Percentiles rank a stretch among this genome's conserved stretches.
These are phyloP conservation scores for Penicillium hesseltinei DNA, from an alignment of 2,329 filamentous ascomycete genomes.

Conservation along the genomic window DNA sequence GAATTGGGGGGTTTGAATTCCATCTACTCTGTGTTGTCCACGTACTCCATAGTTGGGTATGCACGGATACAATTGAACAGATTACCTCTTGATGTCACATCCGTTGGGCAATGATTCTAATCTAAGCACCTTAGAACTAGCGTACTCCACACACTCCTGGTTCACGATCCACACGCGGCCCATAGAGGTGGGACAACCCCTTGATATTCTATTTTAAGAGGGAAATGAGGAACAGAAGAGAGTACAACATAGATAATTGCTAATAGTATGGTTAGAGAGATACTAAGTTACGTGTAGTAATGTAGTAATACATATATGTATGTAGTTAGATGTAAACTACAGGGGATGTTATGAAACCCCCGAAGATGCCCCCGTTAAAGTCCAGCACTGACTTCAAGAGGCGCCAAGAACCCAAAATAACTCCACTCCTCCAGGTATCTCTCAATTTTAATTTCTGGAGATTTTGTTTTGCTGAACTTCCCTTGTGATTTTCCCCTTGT, in stretches of 20 bases:
- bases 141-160: slow-evolving; percentile 22
- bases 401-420: slow-evolving; percentile 24
- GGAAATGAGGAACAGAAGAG: background rate
- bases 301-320: too few relatives aligned
- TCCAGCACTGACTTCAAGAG: background rate
- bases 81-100: slow-evolving; percentile 1
- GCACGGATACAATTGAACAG: background rate
- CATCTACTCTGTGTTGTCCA: background rate
- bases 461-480: background rate
- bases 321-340: too few relatives aligned
- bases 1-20: slow-evolving; percentile 5
- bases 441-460: slow-evolving; percentile 21
- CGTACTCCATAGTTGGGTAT: background rate
- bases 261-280: too few relatives aligned
- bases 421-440: slow-evolving; percentile 17
- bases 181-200: slow-evolving; percentile 20
- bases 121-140: slow-evolving; percentile 20
- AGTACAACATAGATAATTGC: too few relatives aligned
- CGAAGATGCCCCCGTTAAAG: background rate
- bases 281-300: too few relatives aligned
- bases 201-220: slow-evolving; percentile 9
- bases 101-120: slow-evolving; percentile 11
- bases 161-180: slow-evolving; percentile 28
- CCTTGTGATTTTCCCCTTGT: slow-evolving; percentile 9
- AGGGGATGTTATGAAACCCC: background rate